Percentiles rank a stretch among this genome's conserved stretches.
phyloP scores from a whole-genome alignment of 441 rosid species.

The Macaranga tanarius region DNA sequence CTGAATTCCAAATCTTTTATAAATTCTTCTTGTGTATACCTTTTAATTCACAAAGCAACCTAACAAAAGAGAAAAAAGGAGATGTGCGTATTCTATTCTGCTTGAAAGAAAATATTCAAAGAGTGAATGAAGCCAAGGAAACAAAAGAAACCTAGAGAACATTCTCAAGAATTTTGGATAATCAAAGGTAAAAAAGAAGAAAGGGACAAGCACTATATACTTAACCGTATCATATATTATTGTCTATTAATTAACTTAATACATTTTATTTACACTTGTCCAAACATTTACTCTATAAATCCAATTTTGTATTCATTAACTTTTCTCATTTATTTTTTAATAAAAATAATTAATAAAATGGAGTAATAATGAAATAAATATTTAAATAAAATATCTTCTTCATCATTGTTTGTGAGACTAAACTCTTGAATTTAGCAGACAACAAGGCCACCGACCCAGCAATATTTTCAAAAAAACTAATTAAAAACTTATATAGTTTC shows the following conservation, averaged over 20 bases:
- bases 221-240: too few relatives aligned
- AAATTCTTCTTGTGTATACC: neutral
- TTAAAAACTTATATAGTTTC: too few relatives aligned
- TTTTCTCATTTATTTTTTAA: neutral
- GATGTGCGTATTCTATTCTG: neutral
- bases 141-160: neutral
- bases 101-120: neutral
- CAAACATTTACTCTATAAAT: too few relatives aligned
- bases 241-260: too few relatives aligned
- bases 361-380: too few relatives aligned
- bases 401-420: too few relatives aligned
- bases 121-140: neutral
- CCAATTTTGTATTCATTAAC: too few relatives aligned
- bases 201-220: neutral
- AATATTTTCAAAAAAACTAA: too few relatives aligned
- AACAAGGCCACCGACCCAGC: too few relatives aligned
- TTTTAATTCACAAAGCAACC: neutral
- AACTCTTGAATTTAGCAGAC: too few relatives aligned
- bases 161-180: neutral
- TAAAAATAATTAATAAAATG: too few relatives aligned
- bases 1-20: slow-evolving; percentile 9
- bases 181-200: neutral
- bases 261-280: neutral
- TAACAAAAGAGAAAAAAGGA: slow-evolving; percentile 1
- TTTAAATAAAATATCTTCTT: too few relatives aligned